Evolutionary conservation across 176 grass and related monocot species (phyloP), one percentile per base, ranked within the genome.

Genomic region (Avena eriantha): DNA sequence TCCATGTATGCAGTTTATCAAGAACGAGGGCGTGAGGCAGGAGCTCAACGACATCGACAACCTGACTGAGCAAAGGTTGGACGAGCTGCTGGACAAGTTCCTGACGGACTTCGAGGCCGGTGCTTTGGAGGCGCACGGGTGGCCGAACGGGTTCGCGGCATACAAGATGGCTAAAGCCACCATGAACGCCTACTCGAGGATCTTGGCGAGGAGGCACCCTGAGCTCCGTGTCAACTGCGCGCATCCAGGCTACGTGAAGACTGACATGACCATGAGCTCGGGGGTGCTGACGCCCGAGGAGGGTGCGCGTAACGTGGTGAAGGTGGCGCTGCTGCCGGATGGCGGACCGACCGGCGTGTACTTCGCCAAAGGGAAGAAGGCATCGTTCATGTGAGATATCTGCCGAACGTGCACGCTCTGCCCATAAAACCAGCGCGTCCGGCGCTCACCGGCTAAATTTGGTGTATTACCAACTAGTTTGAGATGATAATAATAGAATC

Each of bases 201-300:
- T 95, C 39, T 36, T 95, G 9, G 94, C 94, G 4, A 80, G 49
- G 78, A 84, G 10, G 81, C 73, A 82, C 15, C 91, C 82, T 2
- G 67, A 34, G 45, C 77, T 93, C n/a, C 76, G 83, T 3, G 75
- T 88, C 18, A 95, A 90, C 82, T 93, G 90, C 63, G 71, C 69
- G 17, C 17, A 81, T 51, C 94, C 94, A 1, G 94, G 94, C 10
- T 93, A 83, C 48, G 89, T 93, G 16, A 93, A 80, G 84, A 96
- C 87, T 0, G 91, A 91, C 14, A 51, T 96, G 7, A 90, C 86
- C 7, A 51, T 19, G 4, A 53, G 75, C 69, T 87, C 74, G 3
- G 94, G 94, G 26, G 17, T 75, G 23, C 77, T 84, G 54, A 57
- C 87, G 2, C 84, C 90, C 0, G 66, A 90, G 46, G 89, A 91